Percentiles rank a stretch among this genome's conserved stretches.
These are phyloP conservation scores for Parmales sp. DNA, from an alignment of 108 stramenopile species.

Conservation along the genomic window DNA sequence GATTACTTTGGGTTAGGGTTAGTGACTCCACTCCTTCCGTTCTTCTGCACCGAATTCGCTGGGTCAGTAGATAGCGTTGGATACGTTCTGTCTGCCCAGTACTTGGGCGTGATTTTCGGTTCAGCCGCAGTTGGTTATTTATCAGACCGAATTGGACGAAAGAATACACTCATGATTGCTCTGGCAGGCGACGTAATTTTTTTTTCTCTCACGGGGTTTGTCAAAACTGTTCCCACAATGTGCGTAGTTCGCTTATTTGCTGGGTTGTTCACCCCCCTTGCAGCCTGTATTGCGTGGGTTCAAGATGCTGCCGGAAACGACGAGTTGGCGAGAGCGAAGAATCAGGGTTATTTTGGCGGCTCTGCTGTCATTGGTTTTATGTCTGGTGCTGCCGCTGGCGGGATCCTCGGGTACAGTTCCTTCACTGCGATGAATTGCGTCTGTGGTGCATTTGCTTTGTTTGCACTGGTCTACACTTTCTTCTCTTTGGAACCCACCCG, in stretches of 20 bases:
- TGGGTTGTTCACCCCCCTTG: neutral
- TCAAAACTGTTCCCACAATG: neutral
- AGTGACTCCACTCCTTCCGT: neutral
- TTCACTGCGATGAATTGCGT: neutral
- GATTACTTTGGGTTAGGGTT: slow-evolving; percentile 1
- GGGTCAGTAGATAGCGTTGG: neutral
- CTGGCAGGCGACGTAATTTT: neutral
- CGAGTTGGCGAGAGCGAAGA: neutral
- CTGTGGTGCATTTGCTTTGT: neutral
- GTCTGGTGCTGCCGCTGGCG: neutral
- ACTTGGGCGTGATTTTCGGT: neutral
- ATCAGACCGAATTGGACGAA: neutral
- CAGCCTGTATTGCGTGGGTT: neutral
- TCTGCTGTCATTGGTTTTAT: neutral
- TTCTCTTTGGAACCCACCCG: neutral
- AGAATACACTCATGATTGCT: neutral
- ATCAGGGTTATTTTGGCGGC: neutral
- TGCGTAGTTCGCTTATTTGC: neutral
- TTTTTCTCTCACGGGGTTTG: neutral
- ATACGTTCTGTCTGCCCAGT: neutral
- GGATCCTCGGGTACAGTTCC: neutral
- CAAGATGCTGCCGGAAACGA: neutral
- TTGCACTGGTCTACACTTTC: neutral
- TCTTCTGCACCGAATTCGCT: neutral
- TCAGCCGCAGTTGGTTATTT: neutral